Percentiles rank a stretch among this genome's conserved stretches.
These are phyloP conservation scores for Amaranthus hypochondriacus DNA, from an alignment of 148 eudicot species.

Conservation along the genomic window DNA sequence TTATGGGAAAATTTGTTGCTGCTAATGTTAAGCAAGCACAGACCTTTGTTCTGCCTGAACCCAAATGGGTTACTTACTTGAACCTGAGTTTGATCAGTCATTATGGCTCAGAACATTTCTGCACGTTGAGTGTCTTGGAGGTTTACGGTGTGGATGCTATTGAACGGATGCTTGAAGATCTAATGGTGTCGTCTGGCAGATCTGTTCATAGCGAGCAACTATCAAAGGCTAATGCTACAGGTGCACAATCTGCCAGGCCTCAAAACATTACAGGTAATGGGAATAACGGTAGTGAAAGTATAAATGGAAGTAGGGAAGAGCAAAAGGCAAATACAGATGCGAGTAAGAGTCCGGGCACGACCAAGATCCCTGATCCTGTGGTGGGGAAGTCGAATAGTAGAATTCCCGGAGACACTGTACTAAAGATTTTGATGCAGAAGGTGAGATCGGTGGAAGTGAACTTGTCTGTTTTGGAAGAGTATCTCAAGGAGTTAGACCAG, in stretches of 20 bases:
- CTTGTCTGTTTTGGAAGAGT: conserved; percentile 69
- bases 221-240: conserved; percentile 40
- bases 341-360: conserved; percentile 31
- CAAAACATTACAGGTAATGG: conserved; percentile 29
- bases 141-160: conserved; percentile 93
- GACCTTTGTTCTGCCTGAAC: conserved; percentile 66
- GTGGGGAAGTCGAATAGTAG: conserved; percentile 51
- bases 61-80: conserved; percentile 79
- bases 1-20: conserved; percentile 69
- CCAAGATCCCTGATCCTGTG: conserved; percentile 45
- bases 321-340: conserved; percentile 28
- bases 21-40: conserved; percentile 76
- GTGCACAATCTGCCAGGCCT: conserved; percentile 25
- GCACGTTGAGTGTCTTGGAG: conserved; percentile 72
- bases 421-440: conserved; percentile 83
- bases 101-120: conserved; percentile 84
- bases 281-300: conserved; percentile 34
- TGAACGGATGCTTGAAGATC: conserved; percentile 90
- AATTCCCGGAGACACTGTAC: conserved; percentile 68
- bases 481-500: conserved; percentile 57
- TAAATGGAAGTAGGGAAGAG: conserved; percentile 31
- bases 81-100: conserved; percentile 66
- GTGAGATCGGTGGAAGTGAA: conserved; percentile 78
- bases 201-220: conserved; percentile 26
- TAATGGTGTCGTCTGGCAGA: conserved; percentile 53